Evolutionary conservation across 2,329 filamentous ascomycete genomes (phyloP).

Genomic region (Colletotrichum destructivum): DNA sequence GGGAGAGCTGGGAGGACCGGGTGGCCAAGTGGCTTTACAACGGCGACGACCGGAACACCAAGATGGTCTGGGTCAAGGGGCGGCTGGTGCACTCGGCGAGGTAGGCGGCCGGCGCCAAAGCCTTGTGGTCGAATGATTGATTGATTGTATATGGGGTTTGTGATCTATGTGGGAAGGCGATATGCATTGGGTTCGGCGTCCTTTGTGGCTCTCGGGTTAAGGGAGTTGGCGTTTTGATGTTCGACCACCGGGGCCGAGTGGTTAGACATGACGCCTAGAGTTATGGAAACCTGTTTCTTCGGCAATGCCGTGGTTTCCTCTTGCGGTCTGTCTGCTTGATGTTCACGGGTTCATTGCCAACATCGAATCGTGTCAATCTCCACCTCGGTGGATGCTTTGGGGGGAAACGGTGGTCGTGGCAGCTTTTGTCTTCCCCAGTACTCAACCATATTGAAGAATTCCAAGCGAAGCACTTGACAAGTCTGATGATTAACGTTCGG

Average conservation of each 20-base stretch:
- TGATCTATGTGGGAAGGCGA: too few species aligned
- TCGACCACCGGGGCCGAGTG: background rate
- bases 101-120: constrained; percentile 1
- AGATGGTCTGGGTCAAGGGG: constrained; percentile 90
- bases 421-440: too few species aligned
- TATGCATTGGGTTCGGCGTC: constrained; percentile 4
- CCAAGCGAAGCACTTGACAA: too few species aligned
- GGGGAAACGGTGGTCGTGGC: too few species aligned
- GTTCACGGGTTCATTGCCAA: background rate
- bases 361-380: background rate
- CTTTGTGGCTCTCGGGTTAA: background rate
- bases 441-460: too few species aligned
- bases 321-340: too few species aligned
- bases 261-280: background rate
- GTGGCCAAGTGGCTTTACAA: constrained; percentile 96
- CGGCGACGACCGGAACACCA: constrained; percentile 93
- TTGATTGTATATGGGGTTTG: too few species aligned
- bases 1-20: constrained; percentile 88
- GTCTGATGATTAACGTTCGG: too few species aligned
- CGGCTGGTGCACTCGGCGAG: constrained; percentile 78
- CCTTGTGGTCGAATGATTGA: background rate
- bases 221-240: background rate
- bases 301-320: too few species aligned
- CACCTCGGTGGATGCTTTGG: too few species aligned
- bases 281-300: background rate